Conservation (phyloP, 2,329 filamentous ascomycete genomes). For the Alternaria triticimaculans region DNA sequence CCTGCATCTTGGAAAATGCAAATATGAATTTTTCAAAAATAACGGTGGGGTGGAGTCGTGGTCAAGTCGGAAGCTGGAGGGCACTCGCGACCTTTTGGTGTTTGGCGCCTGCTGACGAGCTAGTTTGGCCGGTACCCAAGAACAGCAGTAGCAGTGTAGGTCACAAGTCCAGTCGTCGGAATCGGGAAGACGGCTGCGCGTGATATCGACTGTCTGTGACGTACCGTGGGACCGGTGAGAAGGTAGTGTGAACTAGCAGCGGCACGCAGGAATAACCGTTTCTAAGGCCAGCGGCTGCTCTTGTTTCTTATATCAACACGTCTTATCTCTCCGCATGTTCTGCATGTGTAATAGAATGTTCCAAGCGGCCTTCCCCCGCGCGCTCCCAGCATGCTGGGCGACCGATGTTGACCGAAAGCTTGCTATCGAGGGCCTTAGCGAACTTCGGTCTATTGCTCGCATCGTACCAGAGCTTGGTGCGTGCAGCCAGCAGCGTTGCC, state of each 20-base stretch:
- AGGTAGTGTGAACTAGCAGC: background rate
- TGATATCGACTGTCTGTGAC: conserved; percentile 6
- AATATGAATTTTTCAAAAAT: background rate
- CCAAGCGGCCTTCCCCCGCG: conserved; percentile 17
- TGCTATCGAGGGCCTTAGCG: conserved; percentile 2
- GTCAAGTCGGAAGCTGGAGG: conserved; percentile 4
- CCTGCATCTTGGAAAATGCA: conserved; percentile 26
- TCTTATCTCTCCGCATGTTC: conserved; percentile 26
- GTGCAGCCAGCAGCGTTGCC: background rate
- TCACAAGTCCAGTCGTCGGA: conserved; percentile 19
- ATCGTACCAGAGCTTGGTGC: conserved; percentile 11
- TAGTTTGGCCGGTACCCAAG: conserved; percentile 16
- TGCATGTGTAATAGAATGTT: conserved; percentile 27
- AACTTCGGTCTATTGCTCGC: conserved; percentile 1
- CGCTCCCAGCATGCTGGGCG: conserved; percentile 15
- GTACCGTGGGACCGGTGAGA: conserved; percentile 7
- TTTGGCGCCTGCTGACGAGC: conserved; percentile 15
- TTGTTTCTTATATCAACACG: conserved; percentile 15
- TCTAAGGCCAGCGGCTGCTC: background rate
- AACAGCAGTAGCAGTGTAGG: conserved; percentile 30
- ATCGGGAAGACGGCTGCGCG: background rate
- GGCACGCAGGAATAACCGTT: background rate
- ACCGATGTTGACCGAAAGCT: conserved; percentile 22
- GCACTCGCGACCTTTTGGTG: conserved; percentile 21
- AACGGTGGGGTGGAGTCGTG: background rate